These are phyloP conservation scores for Eucalyptus leucophloia DNA, from an alignment of 345 rosid genomes.

Conservation along the genomic window DNA sequence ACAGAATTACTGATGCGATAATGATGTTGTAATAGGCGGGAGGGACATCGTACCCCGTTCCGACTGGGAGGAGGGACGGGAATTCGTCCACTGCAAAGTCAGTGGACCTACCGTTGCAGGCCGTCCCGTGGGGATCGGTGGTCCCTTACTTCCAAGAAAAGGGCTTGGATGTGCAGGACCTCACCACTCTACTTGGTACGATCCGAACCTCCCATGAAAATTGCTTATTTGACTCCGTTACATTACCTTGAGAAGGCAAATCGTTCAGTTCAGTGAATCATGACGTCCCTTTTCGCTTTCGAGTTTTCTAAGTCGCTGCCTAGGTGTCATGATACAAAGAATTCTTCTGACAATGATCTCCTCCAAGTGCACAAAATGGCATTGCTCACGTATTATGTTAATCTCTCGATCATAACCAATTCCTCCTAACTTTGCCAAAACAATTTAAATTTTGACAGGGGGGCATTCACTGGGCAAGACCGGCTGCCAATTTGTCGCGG, in stretches of 20 bases:
- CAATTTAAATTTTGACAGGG: neutral
- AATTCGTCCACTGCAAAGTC: conserved; percentile 18
- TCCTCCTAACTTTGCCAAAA: neutral
- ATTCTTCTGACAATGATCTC: neutral
- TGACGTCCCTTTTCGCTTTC: neutral
- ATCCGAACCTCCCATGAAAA: neutral
- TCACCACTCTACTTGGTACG: conserved; percentile 60
- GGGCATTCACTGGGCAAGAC: conserved; percentile 27
- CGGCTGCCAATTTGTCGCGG: conserved; percentile 21
- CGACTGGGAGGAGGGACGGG: conserved; percentile 57
- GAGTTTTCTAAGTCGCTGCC: neutral
- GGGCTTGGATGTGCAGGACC: conserved; percentile 40
- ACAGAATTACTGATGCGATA: neutral
- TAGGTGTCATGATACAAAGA: neutral
- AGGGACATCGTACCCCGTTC: conserved; percentile 50
- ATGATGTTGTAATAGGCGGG: conserved; percentile 25
- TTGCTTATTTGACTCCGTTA: neutral
- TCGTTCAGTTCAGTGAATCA: neutral
- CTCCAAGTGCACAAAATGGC: neutral
- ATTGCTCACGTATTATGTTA: neutral
- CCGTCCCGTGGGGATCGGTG: conserved; percentile 26
- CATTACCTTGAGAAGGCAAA: neutral
- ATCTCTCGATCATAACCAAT: neutral
- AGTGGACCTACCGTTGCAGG: conserved; percentile 41
- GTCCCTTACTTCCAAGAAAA: conserved; percentile 30